These are phyloP conservation scores for Nothophytophthora sp. DNA, from an alignment of 352 stramenopile genomes.

Conservation along the genomic window DNA sequence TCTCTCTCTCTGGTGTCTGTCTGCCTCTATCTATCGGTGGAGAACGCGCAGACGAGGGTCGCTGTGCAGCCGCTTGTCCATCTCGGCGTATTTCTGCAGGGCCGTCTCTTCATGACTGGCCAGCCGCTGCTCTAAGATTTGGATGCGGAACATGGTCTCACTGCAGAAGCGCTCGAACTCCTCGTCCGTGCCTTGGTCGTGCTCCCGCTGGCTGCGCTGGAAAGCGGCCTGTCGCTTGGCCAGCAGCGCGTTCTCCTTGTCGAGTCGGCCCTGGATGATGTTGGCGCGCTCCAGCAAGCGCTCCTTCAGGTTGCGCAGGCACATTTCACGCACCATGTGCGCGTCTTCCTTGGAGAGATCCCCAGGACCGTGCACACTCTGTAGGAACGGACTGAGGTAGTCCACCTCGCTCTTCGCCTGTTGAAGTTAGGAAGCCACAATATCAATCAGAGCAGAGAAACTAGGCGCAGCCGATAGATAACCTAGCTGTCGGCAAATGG, in stretches of 20 bases:
- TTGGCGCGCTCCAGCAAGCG: constrained; percentile 92
- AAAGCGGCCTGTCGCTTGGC: constrained; percentile 93
- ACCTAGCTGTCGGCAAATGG: no score
- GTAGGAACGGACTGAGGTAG: constrained; percentile 94
- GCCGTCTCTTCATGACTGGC: constrained; percentile 92
- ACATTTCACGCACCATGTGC: constrained; percentile 85
- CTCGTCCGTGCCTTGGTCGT: constrained; percentile 91
- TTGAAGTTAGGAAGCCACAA: no score
- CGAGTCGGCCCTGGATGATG: constrained; percentile 94
- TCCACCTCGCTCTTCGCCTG: constrained; percentile 84
- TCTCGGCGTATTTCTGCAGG: constrained; percentile 93
- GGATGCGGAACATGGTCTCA: constrained; percentile 96
- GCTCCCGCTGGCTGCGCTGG: constrained; percentile 91
- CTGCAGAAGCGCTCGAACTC: constrained; percentile 95
- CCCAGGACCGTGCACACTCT: constrained; percentile 60
- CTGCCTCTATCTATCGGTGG: constrained; percentile 43
- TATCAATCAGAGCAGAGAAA: no score
- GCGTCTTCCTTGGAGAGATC: constrained; percentile 87
- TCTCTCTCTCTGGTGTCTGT: no score
- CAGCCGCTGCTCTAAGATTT: constrained; percentile 94
- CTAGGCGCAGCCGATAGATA: no score
- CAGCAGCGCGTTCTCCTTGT: constrained; percentile 92
- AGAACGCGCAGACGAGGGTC: constrained; percentile 83
- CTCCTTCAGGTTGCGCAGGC: constrained; percentile 93
- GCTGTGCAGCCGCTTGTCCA: constrained; percentile 91